Evolutionary conservation across 331 rosid species (phyloP).

Genomic region (Cydonia oblonga): DNA sequence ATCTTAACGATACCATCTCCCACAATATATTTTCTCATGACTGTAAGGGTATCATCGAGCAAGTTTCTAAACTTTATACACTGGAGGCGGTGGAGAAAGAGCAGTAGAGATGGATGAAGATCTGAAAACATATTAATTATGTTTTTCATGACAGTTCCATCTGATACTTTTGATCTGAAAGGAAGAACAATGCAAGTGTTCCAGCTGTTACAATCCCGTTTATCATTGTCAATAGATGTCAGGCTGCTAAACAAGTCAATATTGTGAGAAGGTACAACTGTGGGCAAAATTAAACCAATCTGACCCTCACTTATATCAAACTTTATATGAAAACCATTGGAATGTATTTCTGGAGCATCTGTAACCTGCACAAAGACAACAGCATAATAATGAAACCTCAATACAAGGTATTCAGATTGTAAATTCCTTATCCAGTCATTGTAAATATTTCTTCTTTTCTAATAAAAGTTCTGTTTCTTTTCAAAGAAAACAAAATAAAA

Average conservation of each 20-base stretch:
- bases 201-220: constrained; percentile 36
- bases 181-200: constrained; percentile 93
- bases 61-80: constrained; percentile 69
- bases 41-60: constrained; percentile 50
- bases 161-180: constrained; percentile 50
- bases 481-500: no score
- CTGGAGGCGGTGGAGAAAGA: constrained; percentile 85
- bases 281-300: constrained; percentile 93
- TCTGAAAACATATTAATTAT: constrained; percentile 72
- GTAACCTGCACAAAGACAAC: constrained; percentile 57
- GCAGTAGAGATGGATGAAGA: constrained; percentile 87
- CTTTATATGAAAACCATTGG: constrained; percentile 92
- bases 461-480: no score
- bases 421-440: no score
- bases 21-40: constrained; percentile 67
- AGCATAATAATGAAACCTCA: constrained; percentile 8
- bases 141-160: constrained; percentile 43
- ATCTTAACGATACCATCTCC: constrained; percentile 71
- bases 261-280: constrained; percentile 60
- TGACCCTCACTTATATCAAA: constrained; percentile 92
- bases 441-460: no score
- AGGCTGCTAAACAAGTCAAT: constrained; percentile 47
- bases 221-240: constrained; percentile 35
- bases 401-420: background rate
- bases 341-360: constrained; percentile 96